A percentile compares a stretch with the other conserved stretches of the same genome.
Conservation (phyloP, 78 protist genomes). For the Dictyostelium capitatum region DNA sequence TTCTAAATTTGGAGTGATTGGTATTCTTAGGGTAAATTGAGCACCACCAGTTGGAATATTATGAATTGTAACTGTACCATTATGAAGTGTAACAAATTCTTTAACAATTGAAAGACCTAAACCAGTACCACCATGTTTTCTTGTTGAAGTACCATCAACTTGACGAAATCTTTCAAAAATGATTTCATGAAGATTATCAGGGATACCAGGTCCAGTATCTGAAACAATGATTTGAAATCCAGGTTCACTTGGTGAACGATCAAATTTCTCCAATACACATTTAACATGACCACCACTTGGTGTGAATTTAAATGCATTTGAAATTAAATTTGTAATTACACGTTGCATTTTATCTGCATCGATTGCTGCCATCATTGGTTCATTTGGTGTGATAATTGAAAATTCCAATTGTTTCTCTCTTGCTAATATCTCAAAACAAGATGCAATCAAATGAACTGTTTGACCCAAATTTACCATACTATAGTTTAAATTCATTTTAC, state of each 20-base stretch:
- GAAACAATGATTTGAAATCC: constrained; percentile 40
- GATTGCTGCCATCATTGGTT: constrained; percentile 66
- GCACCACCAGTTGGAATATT: constrained; percentile 25
- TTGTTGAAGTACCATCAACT: constrained; percentile 33
- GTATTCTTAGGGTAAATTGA: constrained; percentile 26
- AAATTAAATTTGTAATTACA: constrained; percentile 63
- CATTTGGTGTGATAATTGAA: background rate
- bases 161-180: constrained; percentile 81
- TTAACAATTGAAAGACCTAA: constrained; percentile 78
- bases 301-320: constrained; percentile 82
- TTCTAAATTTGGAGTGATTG: constrained; percentile 45
- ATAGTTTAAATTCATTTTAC: constrained; percentile 66
- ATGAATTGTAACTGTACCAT: constrained; percentile 42
- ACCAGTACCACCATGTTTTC: constrained; percentile 85
- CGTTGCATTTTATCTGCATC: constrained; percentile 60
- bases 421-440: constrained; percentile 61
- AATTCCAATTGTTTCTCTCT: constrained; percentile 54
- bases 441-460: constrained; percentile 35
- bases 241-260: background rate
- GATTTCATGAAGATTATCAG: constrained; percentile 13
- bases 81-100: constrained; percentile 79
- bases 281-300: constrained; percentile 52
- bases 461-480: constrained; percentile 48
- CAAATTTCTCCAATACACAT: background rate
- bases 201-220: constrained; percentile 81